These are phyloP conservation scores for Barnettozyma botsteinii DNA, from an alignment of 805 yeast species.

Conservation along the genomic window DNA sequence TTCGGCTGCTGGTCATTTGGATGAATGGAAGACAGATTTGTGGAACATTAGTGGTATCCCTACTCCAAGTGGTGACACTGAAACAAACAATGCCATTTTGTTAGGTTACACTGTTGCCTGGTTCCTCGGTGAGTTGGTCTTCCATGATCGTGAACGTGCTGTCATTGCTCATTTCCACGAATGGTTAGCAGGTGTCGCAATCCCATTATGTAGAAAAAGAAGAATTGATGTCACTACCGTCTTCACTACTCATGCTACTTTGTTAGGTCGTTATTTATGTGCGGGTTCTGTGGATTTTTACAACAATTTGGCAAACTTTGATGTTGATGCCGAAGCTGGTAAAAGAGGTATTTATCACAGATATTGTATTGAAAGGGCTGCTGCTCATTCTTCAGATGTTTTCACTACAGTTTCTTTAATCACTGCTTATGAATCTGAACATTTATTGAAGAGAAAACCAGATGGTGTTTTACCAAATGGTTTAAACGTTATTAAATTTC, in stretches of 20 bases:
- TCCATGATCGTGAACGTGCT: slow-evolving; percentile 77
- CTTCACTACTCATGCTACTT: slow-evolving; percentile 95
- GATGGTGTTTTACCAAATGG: slow-evolving; percentile 98
- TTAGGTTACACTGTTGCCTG: slow-evolving; percentile 93
- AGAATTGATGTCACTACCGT: slow-evolving; percentile 90
- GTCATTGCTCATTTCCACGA: slow-evolving; percentile 94
- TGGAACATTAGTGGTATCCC: slow-evolving; percentile 94
- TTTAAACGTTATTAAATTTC: slow-evolving; percentile 89
- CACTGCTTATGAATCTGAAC: slow-evolving; percentile 95
- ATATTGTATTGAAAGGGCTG: slow-evolving; percentile 94
- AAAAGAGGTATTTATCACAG: slow-evolving; percentile 96
- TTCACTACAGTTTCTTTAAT: slow-evolving; percentile 96
- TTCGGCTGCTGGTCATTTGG: slow-evolving; percentile 63
- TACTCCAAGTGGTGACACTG: slow-evolving; percentile 81
- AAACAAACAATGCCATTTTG: slow-evolving; percentile 87
- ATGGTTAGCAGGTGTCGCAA: slow-evolving; percentile 96
- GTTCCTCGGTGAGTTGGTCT: slow-evolving; percentile 93
- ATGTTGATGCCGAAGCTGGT: slow-evolving; percentile 97
- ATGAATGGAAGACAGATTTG: slow-evolving; percentile 92
- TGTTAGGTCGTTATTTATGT: slow-evolving; percentile 90
- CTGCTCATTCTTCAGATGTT: slow-evolving; percentile 93
- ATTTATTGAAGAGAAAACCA: slow-evolving; percentile 88
- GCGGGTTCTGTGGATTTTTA: slow-evolving; percentile 96
- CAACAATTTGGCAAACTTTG: slow-evolving; percentile 82
- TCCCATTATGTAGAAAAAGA: slow-evolving; percentile 88